Conservation (phyloP, 1,284 basidiomycete species). For the Afroboletus lepidellus region DNA sequence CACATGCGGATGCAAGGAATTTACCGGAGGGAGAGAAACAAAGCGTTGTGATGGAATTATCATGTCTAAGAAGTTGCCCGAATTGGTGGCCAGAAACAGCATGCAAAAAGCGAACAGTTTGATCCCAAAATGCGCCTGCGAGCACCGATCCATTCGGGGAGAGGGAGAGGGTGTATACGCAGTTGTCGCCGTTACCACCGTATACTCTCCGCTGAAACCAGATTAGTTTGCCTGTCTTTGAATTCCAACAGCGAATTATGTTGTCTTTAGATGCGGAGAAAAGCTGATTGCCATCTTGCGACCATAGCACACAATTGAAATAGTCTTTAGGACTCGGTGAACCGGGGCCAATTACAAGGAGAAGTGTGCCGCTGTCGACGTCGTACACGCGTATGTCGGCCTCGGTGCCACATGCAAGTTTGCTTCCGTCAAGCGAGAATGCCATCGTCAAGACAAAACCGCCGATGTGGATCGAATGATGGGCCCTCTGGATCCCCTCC, state of each 20-base stretch:
- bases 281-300: slow-evolving; percentile 5
- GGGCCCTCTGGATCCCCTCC: not conserved
- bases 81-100: not conserved
- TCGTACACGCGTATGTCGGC: not conserved
- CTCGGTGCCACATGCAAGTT: slow-evolving; percentile 4
- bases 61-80: not conserved
- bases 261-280: not conserved
- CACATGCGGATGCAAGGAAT: not conserved
- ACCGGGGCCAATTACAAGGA: not conserved
- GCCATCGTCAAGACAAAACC: not conserved
- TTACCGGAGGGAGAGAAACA: not conserved
- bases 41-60: not conserved
- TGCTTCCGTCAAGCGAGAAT: not conserved
- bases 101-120: slow-evolving; percentile 16
- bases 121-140: not conserved
- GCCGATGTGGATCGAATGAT: not conserved
- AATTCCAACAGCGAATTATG: slow-evolving; percentile 14
- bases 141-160: not conserved
- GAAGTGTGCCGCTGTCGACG: too few species aligned
- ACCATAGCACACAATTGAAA: slow-evolving; percentile 17
- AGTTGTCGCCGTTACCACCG: not conserved
- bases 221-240: slow-evolving; percentile 1
- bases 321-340: too few species aligned
- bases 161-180: slow-evolving; percentile 6
- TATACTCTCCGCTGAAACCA: too few species aligned